A percentile compares a stretch with the other conserved stretches of the same genome.
Evolutionary conservation across 768 basidiomycete species (phyloP).

Genomic region (Macrocybe gigantea): DNA sequence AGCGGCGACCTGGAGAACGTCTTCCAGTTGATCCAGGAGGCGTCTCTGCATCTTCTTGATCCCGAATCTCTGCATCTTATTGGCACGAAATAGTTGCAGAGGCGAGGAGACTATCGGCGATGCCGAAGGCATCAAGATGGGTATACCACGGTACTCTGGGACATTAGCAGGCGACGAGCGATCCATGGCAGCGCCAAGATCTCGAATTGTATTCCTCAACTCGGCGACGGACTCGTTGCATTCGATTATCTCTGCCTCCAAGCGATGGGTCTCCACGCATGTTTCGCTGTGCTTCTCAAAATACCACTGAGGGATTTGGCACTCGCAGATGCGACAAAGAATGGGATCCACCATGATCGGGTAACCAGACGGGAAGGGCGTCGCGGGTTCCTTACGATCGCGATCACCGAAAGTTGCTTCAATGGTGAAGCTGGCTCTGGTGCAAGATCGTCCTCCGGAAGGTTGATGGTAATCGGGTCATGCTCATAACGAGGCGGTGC

Average conservation of each 20-base stretch:
- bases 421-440: conserved; percentile 35
- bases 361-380: conserved; percentile 70
- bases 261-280: conserved; percentile 90
- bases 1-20: conserved; percentile 71
- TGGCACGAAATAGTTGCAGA: conserved; percentile 68
- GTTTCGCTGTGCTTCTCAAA: conserved; percentile 99
- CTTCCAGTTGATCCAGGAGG: conserved; percentile 81
- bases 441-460: conserved; percentile 45
- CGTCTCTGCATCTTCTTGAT: conserved; percentile 79
- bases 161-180: conserved; percentile 58
- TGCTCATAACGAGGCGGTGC: conserved; percentile 65
- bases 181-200: conserved; percentile 68
- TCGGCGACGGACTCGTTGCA: conserved; percentile 92
- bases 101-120: conserved; percentile 72
- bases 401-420: conserved; percentile 29
- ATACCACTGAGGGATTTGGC: conserved; percentile 96
- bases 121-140: conserved; percentile 70
- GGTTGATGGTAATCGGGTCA: conserved; percentile 53
- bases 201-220: conserved; percentile 79
- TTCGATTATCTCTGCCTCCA: conserved; percentile 92
- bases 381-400: conserved; percentile 39
- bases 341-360: conserved; percentile 80
- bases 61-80: conserved; percentile 73
- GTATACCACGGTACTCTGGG: conserved; percentile 85
- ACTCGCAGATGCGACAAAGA: conserved; percentile 96